Conservation (phyloP, 2,329 filamentous ascomycete genomes). For the Phaeosphaeria sp. region DNA sequence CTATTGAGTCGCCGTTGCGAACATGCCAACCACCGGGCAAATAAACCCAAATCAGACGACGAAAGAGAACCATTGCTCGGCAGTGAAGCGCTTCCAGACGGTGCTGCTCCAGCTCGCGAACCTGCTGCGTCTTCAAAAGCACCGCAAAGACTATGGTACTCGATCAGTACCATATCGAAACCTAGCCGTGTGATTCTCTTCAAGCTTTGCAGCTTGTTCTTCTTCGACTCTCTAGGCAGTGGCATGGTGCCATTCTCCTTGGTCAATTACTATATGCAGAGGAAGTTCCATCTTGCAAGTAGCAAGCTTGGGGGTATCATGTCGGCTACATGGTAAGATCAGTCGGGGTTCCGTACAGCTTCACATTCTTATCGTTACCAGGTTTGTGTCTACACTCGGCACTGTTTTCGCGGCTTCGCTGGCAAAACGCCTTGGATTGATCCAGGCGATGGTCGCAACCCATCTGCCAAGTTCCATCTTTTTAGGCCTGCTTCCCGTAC, state of each 20-base stretch:
- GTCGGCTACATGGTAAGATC: constrained; percentile 50
- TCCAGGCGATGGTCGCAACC: constrained; percentile 53
- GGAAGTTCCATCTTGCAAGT: constrained; percentile 62
- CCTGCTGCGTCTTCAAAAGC: constrained; percentile 21
- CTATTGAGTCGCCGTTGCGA: constrained; percentile 50
- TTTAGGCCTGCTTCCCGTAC: constrained; percentile 38
- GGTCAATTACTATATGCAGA: constrained; percentile 63
- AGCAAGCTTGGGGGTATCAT: constrained; percentile 62
- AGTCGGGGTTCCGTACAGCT: neutral
- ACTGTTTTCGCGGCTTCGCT: constrained; percentile 53
- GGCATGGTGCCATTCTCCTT: constrained; percentile 65
- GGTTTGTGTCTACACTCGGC: constrained; percentile 40
- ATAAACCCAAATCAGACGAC: constrained; percentile 3
- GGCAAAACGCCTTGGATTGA: constrained; percentile 66
- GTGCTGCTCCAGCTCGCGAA: neutral
- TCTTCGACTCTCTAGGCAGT: constrained; percentile 72
- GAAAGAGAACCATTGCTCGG: constrained; percentile 38
- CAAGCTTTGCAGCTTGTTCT: constrained; percentile 71
- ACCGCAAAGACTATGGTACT: constrained; percentile 27
- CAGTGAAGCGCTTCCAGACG: neutral
- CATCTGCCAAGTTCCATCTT: constrained; percentile 47
- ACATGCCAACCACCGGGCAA: constrained; percentile 16
- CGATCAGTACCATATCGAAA: constrained; percentile 63
- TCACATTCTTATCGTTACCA: neutral
- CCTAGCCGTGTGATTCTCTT: constrained; percentile 62